Conservation (phyloP, 805 yeast genomes). For the Pichia manshurica region DNA sequence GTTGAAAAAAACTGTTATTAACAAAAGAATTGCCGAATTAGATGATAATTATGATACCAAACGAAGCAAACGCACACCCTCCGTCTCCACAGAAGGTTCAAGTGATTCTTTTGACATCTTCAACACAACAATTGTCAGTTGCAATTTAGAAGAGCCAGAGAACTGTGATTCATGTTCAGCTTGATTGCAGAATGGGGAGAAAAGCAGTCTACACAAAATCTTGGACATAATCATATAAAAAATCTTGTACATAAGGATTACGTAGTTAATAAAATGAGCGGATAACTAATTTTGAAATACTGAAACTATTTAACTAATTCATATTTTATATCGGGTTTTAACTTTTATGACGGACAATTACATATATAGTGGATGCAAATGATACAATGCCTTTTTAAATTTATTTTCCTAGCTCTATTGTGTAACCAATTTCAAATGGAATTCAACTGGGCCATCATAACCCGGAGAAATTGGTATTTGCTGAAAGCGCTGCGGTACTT, state of each 20-base stretch:
- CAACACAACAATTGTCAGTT: slow-evolving; percentile 18
- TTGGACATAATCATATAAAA: too few species aligned
- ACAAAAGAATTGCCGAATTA: neutral
- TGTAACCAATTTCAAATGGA: slow-evolving; percentile 32
- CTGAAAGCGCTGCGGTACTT: slow-evolving; percentile 37
- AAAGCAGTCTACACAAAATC: too few species aligned
- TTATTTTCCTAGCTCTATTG: neutral
- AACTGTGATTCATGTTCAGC: slow-evolving; percentile 40
- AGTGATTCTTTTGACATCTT: slow-evolving; percentile 12
- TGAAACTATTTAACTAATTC: too few species aligned
- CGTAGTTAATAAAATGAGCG: too few species aligned
- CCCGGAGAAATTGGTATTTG: slow-evolving; percentile 49
- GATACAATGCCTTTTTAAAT: too few species aligned
- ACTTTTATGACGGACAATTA: too few species aligned
- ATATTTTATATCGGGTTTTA: too few species aligned
- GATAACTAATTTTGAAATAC: too few species aligned
- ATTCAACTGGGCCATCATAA: slow-evolving; percentile 32
- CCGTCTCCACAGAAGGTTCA: neutral
- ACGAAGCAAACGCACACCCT: neutral
- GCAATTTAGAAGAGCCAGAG: slow-evolving; percentile 23
- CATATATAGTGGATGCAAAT: too few species aligned
- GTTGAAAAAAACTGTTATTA: neutral
- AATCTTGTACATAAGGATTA: too few species aligned
- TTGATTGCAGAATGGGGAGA: slow-evolving; percentile 8
- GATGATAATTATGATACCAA: neutral